Conservation (phyloP, 345 rosid species). For the Populus alba region DNA sequence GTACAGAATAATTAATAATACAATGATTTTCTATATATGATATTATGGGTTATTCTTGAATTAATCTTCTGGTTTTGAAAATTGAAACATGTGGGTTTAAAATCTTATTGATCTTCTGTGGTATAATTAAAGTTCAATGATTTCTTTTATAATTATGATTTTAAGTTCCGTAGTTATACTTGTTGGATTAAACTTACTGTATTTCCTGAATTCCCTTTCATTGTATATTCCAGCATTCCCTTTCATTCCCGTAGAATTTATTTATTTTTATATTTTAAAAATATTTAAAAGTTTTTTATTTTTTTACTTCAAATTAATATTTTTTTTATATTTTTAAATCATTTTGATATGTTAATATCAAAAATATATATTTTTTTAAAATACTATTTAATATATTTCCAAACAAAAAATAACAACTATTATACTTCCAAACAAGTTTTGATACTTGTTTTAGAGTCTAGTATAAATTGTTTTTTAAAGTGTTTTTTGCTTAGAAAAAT, state of each 20-base stretch:
- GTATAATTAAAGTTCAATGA: background rate
- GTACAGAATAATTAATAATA: background rate
- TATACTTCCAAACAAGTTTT: accelerated
- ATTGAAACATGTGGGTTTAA: background rate
- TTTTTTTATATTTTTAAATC: accelerated
- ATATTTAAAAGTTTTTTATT: no score
- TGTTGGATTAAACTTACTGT: no score
- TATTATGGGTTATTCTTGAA: background rate
- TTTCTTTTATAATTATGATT: no score
- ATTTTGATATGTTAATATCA: no score
- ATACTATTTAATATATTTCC: accelerated
- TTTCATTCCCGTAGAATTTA: no score
- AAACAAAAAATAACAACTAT: accelerated
- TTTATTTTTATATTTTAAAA: background rate
- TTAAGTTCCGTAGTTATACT: no score
- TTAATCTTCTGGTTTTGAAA: background rate
- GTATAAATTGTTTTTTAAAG: no score
- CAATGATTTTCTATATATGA: background rate
- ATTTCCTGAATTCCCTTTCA: no score
- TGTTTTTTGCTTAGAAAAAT: accelerated
- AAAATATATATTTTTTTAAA: no score
- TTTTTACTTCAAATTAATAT: no score
- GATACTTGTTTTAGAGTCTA: accelerated
- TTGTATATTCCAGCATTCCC: no score
- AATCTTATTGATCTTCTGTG: background rate